Base-by-base conservation (phyloP, 176 grass and related monocot species). In the Bromus sterilis region DNA sequence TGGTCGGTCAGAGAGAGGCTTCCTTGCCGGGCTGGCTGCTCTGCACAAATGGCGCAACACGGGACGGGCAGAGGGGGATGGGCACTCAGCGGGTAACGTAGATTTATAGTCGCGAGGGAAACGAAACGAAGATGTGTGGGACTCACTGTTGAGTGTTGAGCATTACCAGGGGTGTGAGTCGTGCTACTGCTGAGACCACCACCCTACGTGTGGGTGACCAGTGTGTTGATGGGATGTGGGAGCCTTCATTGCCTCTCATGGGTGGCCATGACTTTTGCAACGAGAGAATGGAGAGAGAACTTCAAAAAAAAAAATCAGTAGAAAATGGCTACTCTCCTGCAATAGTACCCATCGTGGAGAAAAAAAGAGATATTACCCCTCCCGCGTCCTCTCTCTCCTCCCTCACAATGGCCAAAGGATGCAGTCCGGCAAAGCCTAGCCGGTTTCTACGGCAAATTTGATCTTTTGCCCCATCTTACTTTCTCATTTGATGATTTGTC, bases 1-100 rank as follows among this genome's bases (percentile, higher is more conserved):
- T 56, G 81, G 78, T 30, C 36, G n/a, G n/a, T n/a, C n/a, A n/a
- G n/a, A 23, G 77, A 68, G 34, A 11, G 28, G 20, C 51, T 74
- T 51, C 60, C 12, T 14, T 44, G n/a, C 37, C 40, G 70, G 32
- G 46, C 31, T 76, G n/a, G 11, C 23, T 33, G 15, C 64, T 63
- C 56, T 78, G 73, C 31, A 31, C 82, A 82, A 39, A 86, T 86
- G 87, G 74, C 88, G 74, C 88, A 77, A 65, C 57, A 66, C 23
- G 49, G 71, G 68, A 71, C 0, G 35, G 32, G 24, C 62, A 56
- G 23, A 56, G 23, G 53, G 60, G 60, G 15, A 9, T 15, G 40
- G 56, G 53, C 31, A 37, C 65, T 11, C 13, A n/a, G 6, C 1
- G 86, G 12, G 43, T 56, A 29, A 56, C 21, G n/a, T n/a, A n/a